Evolutionary conservation across 2,329 filamentous ascomycete genomes (phyloP).

Genomic region (Pyrenochaeta sp.): DNA sequence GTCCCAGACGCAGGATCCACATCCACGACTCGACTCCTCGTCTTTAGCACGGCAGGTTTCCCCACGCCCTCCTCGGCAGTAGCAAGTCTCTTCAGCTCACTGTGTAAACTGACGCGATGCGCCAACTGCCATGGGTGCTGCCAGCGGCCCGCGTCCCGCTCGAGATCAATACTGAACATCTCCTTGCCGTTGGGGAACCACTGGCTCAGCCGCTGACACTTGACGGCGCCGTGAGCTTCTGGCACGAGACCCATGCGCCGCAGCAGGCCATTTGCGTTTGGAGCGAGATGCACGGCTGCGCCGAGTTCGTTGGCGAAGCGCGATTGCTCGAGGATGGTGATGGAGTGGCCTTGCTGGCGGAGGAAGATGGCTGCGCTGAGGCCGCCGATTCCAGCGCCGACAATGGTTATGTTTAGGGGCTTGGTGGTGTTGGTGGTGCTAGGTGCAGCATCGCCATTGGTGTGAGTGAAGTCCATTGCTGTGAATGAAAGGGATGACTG

Average conservation of each 20-base stretch:
- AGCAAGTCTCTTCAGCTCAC: conserved; percentile 58
- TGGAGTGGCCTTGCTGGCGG: conserved; percentile 48
- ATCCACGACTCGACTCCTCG: conserved; percentile 53
- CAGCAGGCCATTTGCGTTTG: conserved; percentile 67
- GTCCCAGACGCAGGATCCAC: conserved; percentile 48
- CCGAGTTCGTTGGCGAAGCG: conserved; percentile 64
- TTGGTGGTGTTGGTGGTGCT: conserved; percentile 4
- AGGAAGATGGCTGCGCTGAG: conserved; percentile 62
- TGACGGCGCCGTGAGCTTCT: conserved; percentile 49
- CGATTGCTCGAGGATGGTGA: conserved; percentile 54
- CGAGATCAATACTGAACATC: conserved; percentile 48
- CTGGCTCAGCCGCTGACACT: conserved; percentile 42
- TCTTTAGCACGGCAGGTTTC: conserved; percentile 50
- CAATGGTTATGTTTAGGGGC: conserved; percentile 51
- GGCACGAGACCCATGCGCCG: conserved; percentile 53
- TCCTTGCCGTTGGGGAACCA: conserved; percentile 48
- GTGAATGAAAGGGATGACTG: neutral
- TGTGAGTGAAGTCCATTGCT: conserved; percentile 25
- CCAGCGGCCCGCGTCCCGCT: conserved; percentile 54
- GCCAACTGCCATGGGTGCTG: conserved; percentile 62
- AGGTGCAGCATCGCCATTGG: conserved; percentile 9
- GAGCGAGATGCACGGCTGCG: conserved; percentile 68
- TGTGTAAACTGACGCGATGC: conserved; percentile 63
- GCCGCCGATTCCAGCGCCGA: conserved; percentile 61
- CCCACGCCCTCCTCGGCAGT: conserved; percentile 46